Evolutionary conservation across 306 rosid genomes (phyloP), one percentile per base, ranked within the genome.

Genomic region (Citrullus colocynthis): DNA sequence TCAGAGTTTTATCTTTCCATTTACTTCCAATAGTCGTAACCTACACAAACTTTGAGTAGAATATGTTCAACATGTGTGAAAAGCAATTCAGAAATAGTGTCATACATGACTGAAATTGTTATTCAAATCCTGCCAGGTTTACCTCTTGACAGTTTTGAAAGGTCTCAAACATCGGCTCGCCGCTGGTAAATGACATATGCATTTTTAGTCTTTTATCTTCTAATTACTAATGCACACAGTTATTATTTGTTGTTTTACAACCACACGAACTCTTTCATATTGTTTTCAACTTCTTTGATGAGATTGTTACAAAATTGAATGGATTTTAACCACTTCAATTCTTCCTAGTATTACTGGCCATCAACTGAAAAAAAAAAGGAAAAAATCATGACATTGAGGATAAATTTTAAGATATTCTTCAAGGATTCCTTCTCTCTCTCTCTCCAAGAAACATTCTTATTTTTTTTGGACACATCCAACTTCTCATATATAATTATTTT

Each of bases 141-240:
- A 88, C 90, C 78, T 95, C 85, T 75, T 95, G 84, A 95, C 93
- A 67, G 91, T 95, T 84, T 81, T 95, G 86, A 95, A 86, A 85
- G 96, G 90, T 87, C 96, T 95, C 84, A 92, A 87, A 88, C 92
- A 92, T 87, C 91, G 99, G 48, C 92, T 92, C 79, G 97, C 97
- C 76, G 97, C 97, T 85, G 99, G 99, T 95, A 92, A 79, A 78
- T 55, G 78, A 10, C 77, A 67, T 69, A 62, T 78, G 66, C 73
- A 44, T 56, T 65, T 72, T 34, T 48, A 45, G 48, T 21, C 51
- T 10, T 75, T 62, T 30, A 37, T 55, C 70, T 44, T 70, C 16
- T 32, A 76, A 6, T 77, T 77, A 41, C 14, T 10, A 7, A 21
- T 57, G 79, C 56, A 10, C 45, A 4, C n/a, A 1, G 17, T 52